Evolutionary conservation across 306 rosid genomes (phyloP), one percentile per base, ranked within the genome.

Genomic region (Morella rubra): DNA sequence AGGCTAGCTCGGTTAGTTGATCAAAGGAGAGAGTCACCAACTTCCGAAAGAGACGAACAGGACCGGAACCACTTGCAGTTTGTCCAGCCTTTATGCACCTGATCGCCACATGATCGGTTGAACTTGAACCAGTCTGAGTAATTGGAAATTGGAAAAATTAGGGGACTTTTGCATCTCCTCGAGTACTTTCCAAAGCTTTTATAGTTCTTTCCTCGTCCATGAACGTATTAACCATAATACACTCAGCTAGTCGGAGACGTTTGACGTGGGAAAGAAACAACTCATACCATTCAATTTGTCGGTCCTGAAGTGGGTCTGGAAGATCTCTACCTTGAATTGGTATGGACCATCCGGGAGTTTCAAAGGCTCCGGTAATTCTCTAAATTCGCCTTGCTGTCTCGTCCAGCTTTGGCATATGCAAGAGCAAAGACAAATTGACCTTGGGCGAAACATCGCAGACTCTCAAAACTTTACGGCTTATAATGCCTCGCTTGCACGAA

Each of bases 11-110:
- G 50, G 66, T 67, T 9, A 58, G 4, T 8, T 83, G 86, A 0
- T 76, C 73, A 7, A 42, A 71, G 4, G 86, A 79, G 45, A 77
- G 82, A n/a, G 85, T 77, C 85, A 12, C 85, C 85, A n/a, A 41
- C 85, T 82, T 47, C 86, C 86, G 66, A 79, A 83, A 15, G 81
- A 83, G 6, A 65, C 46, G 1, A 65, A 65, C 11, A 83, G 18
- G 69, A 83, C n/a, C 84, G 0, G 86, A 83, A 1, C 70, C 64
- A 0, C 75, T 51, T 50, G 76, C 49, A 76, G 86, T 15, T 66
- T 66, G 40, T 79, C 56, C 83, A 83, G 50, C 83, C 83, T 14
- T 72, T 10, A 79, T 62, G 62, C 80, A 77, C 32, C 40, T 6
- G 37, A 52, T 51, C 75, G 18, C 67, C 54, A 70, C 65, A 1